Evolutionary conservation across 1,139 yeast genomes (phyloP).

Genomic region (Starmera stellimalicola): DNA sequence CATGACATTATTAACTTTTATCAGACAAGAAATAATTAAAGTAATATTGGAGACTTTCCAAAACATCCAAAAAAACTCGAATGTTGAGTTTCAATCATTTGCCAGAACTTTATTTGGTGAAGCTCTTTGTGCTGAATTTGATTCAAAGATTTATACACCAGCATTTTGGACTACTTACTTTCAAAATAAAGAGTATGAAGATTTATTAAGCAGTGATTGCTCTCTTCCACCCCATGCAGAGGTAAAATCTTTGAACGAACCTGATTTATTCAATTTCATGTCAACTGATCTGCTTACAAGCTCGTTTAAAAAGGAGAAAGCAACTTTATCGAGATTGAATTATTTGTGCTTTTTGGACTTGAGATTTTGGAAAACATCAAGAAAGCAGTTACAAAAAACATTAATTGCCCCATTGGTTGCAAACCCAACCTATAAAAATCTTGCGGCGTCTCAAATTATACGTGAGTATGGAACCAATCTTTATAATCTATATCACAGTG

Average conservation of each 20-base stretch:
- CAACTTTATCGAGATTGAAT: slow-evolving; percentile 31
- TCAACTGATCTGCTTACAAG: no score
- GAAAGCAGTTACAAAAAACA: slow-evolving; percentile 37
- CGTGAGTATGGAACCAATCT: slow-evolving; percentile 47
- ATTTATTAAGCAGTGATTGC: slow-evolving; percentile 26
- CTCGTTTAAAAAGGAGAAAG: slow-evolving; percentile 23
- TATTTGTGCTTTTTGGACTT: slow-evolving; percentile 45
- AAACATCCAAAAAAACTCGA: slow-evolving; percentile 29
- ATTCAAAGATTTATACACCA: slow-evolving; percentile 4
- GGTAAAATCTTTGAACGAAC: no score
- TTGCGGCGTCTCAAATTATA: slow-evolving; percentile 43
- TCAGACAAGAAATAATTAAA: slow-evolving; percentile 37
- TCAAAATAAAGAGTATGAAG: slow-evolving; percentile 17
- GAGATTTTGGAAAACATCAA: slow-evolving; percentile 40
- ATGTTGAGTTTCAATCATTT: slow-evolving; percentile 22
- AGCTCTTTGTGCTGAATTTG: slow-evolving; percentile 12
- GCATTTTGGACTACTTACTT: slow-evolving; percentile 20
- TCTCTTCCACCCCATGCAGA: slow-evolving; percentile 27
- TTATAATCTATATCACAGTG: slow-evolving; percentile 37
- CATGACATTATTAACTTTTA: slow-evolving; percentile 35
- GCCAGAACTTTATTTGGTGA: slow-evolving; percentile 25
- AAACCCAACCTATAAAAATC: slow-evolving; percentile 33
- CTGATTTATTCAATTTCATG: no score
- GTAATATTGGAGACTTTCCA: slow-evolving; percentile 41
- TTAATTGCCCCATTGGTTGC: slow-evolving; percentile 47